A percentile compares a stretch with the other conserved stretches of the same genome.
Conservation (phyloP, 306 rosid genomes). For the Begonia masoniana region DNA sequence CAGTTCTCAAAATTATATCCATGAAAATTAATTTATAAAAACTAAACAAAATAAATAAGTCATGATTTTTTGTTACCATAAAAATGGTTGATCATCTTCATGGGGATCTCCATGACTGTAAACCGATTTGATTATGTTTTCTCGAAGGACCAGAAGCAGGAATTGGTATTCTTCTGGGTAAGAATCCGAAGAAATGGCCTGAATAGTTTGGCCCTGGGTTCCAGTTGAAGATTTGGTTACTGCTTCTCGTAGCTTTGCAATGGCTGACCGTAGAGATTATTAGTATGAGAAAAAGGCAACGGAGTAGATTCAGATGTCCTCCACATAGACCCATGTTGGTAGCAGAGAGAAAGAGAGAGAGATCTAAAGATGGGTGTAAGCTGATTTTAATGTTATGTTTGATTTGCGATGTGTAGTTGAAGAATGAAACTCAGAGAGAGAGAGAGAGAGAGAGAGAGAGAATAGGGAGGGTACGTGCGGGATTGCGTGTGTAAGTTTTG, state of each 20-base stretch:
- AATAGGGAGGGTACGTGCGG: too few relatives aligned
- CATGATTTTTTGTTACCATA: too few relatives aligned
- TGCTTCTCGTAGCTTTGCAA: conserved; percentile 34
- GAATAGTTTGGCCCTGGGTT: conserved; percentile 33
- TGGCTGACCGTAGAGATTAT: conserved; percentile 20
- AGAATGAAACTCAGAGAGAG: too few relatives aligned
- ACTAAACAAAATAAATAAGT: too few relatives aligned
- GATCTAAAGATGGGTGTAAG: too few relatives aligned
- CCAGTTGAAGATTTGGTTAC: conserved; percentile 33
- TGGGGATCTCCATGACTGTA: conserved; percentile 51
- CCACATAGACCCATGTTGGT: conserved; percentile 36
- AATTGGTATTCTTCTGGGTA: conserved; percentile 60
- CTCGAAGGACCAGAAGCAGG: conserved; percentile 87
- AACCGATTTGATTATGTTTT: conserved; percentile 76
- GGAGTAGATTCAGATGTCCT: conserved; percentile 18
- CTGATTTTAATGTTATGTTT: too few relatives aligned
- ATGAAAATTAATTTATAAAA: too few relatives aligned
- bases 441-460: too few relatives aligned
- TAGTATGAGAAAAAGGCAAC: conserved; percentile 28
- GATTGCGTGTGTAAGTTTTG: background rate
- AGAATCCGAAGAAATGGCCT: conserved; percentile 72
- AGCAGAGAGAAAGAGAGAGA: background rate
- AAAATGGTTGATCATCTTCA: conserved; percentile 14
- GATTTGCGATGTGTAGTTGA: too few relatives aligned
- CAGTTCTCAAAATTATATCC: too few relatives aligned